These are phyloP conservation scores for Malassezia sympodialis DNA, from an alignment of 1,284 basidiomycete genomes.

Conservation along the genomic window DNA sequence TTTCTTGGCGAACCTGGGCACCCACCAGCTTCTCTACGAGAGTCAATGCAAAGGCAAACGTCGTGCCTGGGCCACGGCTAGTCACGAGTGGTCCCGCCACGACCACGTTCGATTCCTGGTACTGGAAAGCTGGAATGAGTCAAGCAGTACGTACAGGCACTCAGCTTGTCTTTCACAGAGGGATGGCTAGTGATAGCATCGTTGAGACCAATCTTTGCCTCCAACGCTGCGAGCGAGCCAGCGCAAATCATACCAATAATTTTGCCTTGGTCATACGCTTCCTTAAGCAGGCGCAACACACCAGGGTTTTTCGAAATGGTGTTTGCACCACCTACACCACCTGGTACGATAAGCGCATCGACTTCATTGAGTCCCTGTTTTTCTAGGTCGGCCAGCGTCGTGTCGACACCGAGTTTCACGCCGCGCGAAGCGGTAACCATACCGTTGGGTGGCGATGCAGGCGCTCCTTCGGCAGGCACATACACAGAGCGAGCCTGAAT, in stretches of 20 bases:
- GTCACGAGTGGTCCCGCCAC: slow-evolving; percentile 61
- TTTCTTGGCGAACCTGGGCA: slow-evolving; percentile 58
- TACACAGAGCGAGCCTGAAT: slow-evolving; percentile 25
- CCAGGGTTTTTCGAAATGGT: slow-evolving; percentile 57
- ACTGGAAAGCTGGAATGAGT: slow-evolving; percentile 58
- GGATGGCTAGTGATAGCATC: slow-evolving; percentile 68
- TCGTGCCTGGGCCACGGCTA: slow-evolving; percentile 72
- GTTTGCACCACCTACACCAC: slow-evolving; percentile 68
- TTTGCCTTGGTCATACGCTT: slow-evolving; percentile 53
- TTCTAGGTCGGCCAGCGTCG: slow-evolving; percentile 24
- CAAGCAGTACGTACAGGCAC: slow-evolving; percentile 52
- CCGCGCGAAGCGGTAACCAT: slow-evolving; percentile 33
- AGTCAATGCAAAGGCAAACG: slow-evolving; percentile 65
- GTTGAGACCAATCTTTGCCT: slow-evolving; percentile 55
- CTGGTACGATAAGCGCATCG: slow-evolving; percentile 66
- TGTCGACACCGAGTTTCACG: slow-evolving; percentile 38
- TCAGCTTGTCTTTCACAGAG: slow-evolving; percentile 59
- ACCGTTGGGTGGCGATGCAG: slow-evolving; percentile 20
- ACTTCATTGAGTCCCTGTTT: slow-evolving; percentile 50
- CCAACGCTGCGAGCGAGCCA: slow-evolving; percentile 58
- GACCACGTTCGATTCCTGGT: slow-evolving; percentile 67
- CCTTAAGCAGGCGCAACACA: slow-evolving; percentile 60
- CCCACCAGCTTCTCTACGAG: slow-evolving; percentile 64
- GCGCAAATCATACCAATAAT: slow-evolving; percentile 37
- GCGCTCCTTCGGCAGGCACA: slow-evolving; percentile 11